Evolutionary conservation across 768 basidiomycete genomes (phyloP), one percentile per base, ranked within the genome.

Genomic region (Amanita phalloides): DNA sequence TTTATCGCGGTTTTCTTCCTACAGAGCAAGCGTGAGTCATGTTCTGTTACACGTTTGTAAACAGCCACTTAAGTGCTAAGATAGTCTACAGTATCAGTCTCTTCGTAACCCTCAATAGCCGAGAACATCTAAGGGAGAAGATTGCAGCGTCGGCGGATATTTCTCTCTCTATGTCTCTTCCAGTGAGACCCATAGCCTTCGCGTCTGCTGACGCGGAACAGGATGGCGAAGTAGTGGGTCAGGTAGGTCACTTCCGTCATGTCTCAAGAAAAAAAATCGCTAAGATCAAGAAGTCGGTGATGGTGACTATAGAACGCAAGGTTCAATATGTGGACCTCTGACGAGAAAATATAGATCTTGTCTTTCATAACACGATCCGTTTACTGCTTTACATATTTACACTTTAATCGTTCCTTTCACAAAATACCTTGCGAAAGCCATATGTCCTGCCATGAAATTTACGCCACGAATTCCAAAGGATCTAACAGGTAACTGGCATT

Each of bases 1-100:
- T 74, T 72, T 61, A 64, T 74, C 49, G 71, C 62, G 3, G 67
- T 77, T 45, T 75, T 74, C 55, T 68, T 76, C 53, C 65, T 63
- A 39, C 64, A 76, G 11, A 71, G 71, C 57, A 76, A 76, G 60
- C 49, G 75, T 75, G 32, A 58, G 68, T 55, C 21, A 26, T n/a
- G 37, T 26, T 33, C 10, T 26, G 33, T 23, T 3, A 25, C 23
- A 23, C 11, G 10, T 25, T 17, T 23, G 14, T 4, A 23, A 6
- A 14, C 33, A 11, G 23, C 23, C 35, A 13, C 13, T 8, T 30
- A 35, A 38, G 11, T 13, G n/a, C 14, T 8, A 25, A 28, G 14
- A 21, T 37, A 73, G 68, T 73, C 33, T 71, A 72, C 53, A 58
- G 62, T 4, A 73, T 73, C 48, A 68, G 70, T 10, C 66, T 71